Base-by-base conservation (phyloP, 768 basidiomycete genomes). In the Phlebiopsis gigantea region DNA sequence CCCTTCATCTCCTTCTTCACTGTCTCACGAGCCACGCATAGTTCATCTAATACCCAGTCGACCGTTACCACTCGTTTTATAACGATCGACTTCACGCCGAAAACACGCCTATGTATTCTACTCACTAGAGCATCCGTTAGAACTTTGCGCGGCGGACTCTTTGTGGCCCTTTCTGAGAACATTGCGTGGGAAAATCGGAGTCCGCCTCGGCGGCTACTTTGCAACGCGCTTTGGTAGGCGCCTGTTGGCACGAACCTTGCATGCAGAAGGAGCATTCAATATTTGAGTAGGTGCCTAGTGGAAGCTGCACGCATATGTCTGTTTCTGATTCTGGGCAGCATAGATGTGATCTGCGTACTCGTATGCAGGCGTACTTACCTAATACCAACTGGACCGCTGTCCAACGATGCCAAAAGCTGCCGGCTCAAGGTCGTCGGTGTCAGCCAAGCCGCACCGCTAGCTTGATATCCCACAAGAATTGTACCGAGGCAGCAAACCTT, bases 51-150 rank as follows among this genome's bases (percentile, higher is more conserved):
- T 58, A 58, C 53, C 51, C 57, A 54, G 57, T 58, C 57, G 57
- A 58, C 42, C 46, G 46, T 41, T 17, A 26, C 28, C 57, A 31
- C 57, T 54, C 53, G 26, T 57, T 58, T 58, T 29, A 42, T 29
- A 42, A 39, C 41, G 51, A 12, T 58, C 53, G 46, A 46, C 57
- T 28, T 44, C 30, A 56, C 49, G 46, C 34, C 46, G 10, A 49
- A 57, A 34, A 57, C 56, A 57, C 56, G 56, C 46, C 31, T 43
- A 51, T 57, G 49, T 57, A 57, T 42, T 57, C 25, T 57, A 57
- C 44, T 17, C 34, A 39, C 34, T 39, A 39, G 34, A 39, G n/a
- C 34, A 39, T 17, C 34, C 34, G 34, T 39, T 39, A 3, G 8
- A n/a, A n/a, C n/a, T n/a, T n/a, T n/a, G n/a, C n/a, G n/a, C n/a